Evolutionary conservation across 176 grass and related monocot genomes (phyloP), one percentile per base, ranked within the genome.

Genomic region (Carex pumila): DNA sequence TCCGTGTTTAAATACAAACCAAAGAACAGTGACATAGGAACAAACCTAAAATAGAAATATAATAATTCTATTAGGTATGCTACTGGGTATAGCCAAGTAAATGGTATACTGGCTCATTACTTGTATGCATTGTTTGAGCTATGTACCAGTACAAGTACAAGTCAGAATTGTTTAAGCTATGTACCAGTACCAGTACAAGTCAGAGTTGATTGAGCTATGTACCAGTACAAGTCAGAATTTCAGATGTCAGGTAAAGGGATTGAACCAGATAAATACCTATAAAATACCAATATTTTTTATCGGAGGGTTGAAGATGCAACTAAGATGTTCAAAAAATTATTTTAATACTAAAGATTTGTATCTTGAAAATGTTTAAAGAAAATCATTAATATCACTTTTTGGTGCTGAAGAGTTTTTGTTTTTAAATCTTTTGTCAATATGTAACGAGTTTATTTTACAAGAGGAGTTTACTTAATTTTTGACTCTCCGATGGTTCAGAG

Each of bases 401-500:
- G 12, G 25, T 55, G 50, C 11, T 31, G 12, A 12, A 7, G 5
- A 56, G 12, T 56, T 53, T 30, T 54, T 32, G n/a, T 12, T 3
- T 77, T 77, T 31, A 6, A 29, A 30, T 25, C 29, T 54, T 77
- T 32, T 55, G 13, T 54, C 70, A 72, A 31, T 56, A 30, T 54
- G 45, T 56, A 77, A 77, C 11, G 12, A 31, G 22, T 75, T 53
- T 54, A 25, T 15, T 75, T 17, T 75, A 52, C 19, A 62, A 62
- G 17, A 21, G 6, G 21, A 60, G 57, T 22, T 52, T 29, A 49
- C 49, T 76, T 76, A 47, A 47, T 50, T 54, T 71, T 82, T 30
- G 61, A 65, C 21, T 75, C 72, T 83, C 15, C 62, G 55, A 82
- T 74, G 10, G n/a, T 85, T 30, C 72, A 99, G 96, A 86, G 88